phyloP scores from a whole-genome alignment of 1,284 basidiomycete genomes.

The Tilletiaria anomala region DNA sequence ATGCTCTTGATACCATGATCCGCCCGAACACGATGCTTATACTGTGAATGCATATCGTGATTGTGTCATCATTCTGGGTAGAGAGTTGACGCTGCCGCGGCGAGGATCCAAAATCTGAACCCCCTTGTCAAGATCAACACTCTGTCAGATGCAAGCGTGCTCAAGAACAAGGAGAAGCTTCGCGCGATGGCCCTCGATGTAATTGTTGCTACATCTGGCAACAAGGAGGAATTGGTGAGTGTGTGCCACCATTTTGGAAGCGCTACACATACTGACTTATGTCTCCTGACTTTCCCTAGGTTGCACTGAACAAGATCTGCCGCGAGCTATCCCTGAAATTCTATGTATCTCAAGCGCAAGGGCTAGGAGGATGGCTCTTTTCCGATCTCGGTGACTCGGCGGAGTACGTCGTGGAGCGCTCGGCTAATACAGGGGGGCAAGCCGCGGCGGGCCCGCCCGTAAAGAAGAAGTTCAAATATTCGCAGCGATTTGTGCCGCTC shows the following conservation, averaged over 20 bases:
- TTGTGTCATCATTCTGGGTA: slow-evolving; percentile 37
- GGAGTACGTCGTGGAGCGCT: slow-evolving; percentile 63
- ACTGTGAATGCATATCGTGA: too few relatives aligned
- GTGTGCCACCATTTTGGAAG: slow-evolving; percentile 37
- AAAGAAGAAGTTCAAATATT: slow-evolving; percentile 50
- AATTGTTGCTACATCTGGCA: slow-evolving; percentile 32
- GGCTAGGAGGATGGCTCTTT: slow-evolving; percentile 85
- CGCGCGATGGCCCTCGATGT: slow-evolving; percentile 42
- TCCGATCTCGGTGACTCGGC: slow-evolving; percentile 67
- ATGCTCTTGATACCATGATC: background rate
- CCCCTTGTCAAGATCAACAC: slow-evolving; percentile 72
- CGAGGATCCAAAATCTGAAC: slow-evolving; percentile 71
- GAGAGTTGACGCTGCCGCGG: slow-evolving; percentile 68
- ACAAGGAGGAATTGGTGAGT: slow-evolving; percentile 51
- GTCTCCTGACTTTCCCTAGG: slow-evolving; percentile 44
- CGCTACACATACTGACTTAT: background rate
- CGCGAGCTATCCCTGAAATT: slow-evolving; percentile 46
- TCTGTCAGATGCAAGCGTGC: slow-evolving; percentile 42
- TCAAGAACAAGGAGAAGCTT: slow-evolving; percentile 6
- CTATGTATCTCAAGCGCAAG: slow-evolving; percentile 76
- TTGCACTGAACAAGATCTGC: slow-evolving; percentile 61
- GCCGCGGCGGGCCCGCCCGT: slow-evolving; percentile 5
- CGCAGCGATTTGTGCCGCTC: slow-evolving; percentile 54
- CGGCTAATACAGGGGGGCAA: background rate
- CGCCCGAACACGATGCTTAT: background rate